These are phyloP conservation scores for Rostrohypoxylon terebratum DNA, from an alignment of 495 filamentous ascomycete genomes.

Conservation along the genomic window DNA sequence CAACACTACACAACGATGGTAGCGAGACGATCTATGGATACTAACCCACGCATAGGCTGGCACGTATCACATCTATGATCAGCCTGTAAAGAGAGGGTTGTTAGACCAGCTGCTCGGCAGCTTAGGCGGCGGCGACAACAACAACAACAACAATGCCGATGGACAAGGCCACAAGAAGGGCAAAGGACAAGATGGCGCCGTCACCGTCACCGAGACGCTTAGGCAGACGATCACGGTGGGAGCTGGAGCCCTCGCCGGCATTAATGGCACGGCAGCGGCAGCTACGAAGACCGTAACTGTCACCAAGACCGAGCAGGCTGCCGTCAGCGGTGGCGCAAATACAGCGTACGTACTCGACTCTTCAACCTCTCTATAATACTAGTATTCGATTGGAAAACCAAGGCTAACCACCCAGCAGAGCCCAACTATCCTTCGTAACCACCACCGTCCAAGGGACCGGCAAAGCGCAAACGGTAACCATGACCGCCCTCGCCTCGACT, in stretches of 20 bases:
- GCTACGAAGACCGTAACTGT: slow-evolving; percentile 52
- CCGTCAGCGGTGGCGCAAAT: slow-evolving; percentile 10
- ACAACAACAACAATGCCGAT: slow-evolving; percentile 28
- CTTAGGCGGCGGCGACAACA: slow-evolving; percentile 30
- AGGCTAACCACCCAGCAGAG: slow-evolving; percentile 14
- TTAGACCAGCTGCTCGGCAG: slow-evolving; percentile 42
- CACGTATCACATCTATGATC: slow-evolving; percentile 49
- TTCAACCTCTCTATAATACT: not conserved
- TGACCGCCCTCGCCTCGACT: slow-evolving; percentile 56
- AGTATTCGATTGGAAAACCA: no score
- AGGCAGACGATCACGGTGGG: slow-evolving; percentile 48
- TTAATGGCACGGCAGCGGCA: slow-evolving; percentile 48
- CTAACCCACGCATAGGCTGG: slow-evolving; percentile 50
- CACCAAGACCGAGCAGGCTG: slow-evolving; percentile 46
- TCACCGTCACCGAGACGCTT: slow-evolving; percentile 57
- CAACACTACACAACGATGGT: not conserved
- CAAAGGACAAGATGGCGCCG: slow-evolving; percentile 32
- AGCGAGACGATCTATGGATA: slow-evolving; percentile 8
- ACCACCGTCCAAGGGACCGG: slow-evolving; percentile 54
- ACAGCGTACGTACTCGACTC: slow-evolving; percentile 20
- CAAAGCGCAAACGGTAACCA: slow-evolving; percentile 52
- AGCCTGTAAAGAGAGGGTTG: slow-evolving; percentile 43
- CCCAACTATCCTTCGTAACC: slow-evolving; percentile 55
- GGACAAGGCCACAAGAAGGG: slow-evolving; percentile 20
- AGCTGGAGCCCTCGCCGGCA: slow-evolving; percentile 24